These are phyloP conservation scores for Zygotorulaspora sp. DNA, from an alignment of 805 yeast genomes.

Conservation along the genomic window DNA sequence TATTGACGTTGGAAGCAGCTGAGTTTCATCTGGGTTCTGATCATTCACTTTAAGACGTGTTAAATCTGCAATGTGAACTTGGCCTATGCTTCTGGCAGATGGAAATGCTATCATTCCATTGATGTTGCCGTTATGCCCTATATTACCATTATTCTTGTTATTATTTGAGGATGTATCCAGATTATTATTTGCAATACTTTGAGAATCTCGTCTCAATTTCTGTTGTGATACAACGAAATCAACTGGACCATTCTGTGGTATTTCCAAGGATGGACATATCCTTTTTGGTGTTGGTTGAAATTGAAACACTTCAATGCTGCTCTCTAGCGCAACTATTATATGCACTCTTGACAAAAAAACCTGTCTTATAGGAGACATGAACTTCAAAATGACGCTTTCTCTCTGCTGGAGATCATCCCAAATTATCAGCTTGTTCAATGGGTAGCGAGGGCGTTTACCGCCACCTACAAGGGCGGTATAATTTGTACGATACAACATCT, in stretches of 20 bases:
- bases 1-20: conserved; percentile 37
- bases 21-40: conserved; percentile 16
- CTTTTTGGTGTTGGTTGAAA: conserved; percentile 75
- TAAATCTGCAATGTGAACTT: conserved; percentile 29
- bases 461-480: conserved; percentile 90
- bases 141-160: neutral
- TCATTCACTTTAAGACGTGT: conserved; percentile 19
- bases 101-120: conserved; percentile 26
- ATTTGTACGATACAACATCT: conserved; percentile 87
- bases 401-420: conserved; percentile 89
- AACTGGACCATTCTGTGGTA: conserved; percentile 19
- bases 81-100: conserved; percentile 27
- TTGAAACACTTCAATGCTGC: conserved; percentile 68
- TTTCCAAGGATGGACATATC: conserved; percentile 34
- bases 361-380: conserved; percentile 67
- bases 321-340: conserved; percentile 65
- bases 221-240: conserved; percentile 25
- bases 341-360: conserved; percentile 71
- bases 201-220: conserved; percentile 13
- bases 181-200: conserved; percentile 5
- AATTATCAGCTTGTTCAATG: conserved; percentile 72
- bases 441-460: conserved; percentile 72
- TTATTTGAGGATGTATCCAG: neutral
- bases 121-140: conserved; percentile 2
- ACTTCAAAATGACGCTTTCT: conserved; percentile 68